Evolutionary conservation across 1,139 yeast genomes (phyloP).

Genomic region (Yamadazyma membranifaciens): DNA sequence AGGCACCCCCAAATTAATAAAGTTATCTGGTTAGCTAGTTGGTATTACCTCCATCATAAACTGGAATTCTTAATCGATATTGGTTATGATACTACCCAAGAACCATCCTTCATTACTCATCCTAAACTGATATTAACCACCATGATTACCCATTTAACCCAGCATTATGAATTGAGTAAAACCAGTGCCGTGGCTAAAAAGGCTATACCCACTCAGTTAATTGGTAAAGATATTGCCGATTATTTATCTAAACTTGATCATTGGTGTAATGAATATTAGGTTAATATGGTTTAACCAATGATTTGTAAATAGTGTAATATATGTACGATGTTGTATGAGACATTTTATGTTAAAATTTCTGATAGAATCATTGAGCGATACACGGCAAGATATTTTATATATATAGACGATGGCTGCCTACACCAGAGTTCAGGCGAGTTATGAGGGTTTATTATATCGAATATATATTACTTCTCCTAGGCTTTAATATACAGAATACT

Average conservation of each 20-base stretch:
- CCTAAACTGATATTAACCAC: slow-evolving; percentile 3
- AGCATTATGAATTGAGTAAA: slow-evolving; percentile 29
- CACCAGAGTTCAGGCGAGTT: too few relatives aligned
- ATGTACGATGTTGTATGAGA: neutral
- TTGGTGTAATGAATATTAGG: slow-evolving; percentile 16
- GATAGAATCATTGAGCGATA: too few relatives aligned
- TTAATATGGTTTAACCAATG: neutral
- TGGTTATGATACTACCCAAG: slow-evolving; percentile 9
- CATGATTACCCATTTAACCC: slow-evolving; percentile 17
- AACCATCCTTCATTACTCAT: neutral
- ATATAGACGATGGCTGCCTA: too few relatives aligned
- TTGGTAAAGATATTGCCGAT: slow-evolving; percentile 23
- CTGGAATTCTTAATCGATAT: slow-evolving; percentile 23
- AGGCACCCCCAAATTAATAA: slow-evolving; percentile 75
- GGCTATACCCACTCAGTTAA: slow-evolving; percentile 24
- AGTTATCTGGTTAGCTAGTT: slow-evolving; percentile 66
- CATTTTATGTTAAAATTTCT: too few relatives aligned
- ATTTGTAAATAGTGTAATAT: neutral
- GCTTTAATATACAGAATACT: too few relatives aligned
- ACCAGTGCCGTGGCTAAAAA: slow-evolving; percentile 26
- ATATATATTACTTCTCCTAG: too few relatives aligned
- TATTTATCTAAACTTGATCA: slow-evolving; percentile 19
- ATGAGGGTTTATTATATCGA: too few relatives aligned
- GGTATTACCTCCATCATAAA: slow-evolving; percentile 35
- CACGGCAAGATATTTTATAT: too few relatives aligned